These are phyloP conservation scores for Calonectria pseudoturangicola DNA, from an alignment of 2,329 filamentous ascomycete species.

Conservation along the genomic window DNA sequence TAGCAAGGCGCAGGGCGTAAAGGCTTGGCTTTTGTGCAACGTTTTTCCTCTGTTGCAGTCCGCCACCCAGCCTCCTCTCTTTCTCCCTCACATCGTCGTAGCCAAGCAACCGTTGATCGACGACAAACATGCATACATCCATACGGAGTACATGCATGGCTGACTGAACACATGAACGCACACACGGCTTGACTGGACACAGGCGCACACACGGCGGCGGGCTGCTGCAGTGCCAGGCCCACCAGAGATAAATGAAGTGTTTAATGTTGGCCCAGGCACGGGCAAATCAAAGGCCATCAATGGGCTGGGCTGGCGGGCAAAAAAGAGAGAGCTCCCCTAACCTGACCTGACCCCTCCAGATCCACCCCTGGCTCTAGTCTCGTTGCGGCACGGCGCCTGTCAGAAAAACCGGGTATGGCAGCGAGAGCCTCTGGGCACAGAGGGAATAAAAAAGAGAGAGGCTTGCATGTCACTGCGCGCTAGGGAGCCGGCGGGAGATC, in stretches of 20 bases:
- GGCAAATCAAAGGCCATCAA: conserved; percentile 27
- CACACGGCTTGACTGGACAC: background rate
- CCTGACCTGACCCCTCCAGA: background rate
- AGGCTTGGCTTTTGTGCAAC: background rate
- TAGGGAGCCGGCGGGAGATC: conserved; percentile 35
- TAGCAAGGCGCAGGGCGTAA: background rate
- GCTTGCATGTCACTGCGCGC: conserved; percentile 20
- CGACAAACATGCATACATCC: too few species aligned
- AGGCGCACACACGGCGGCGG: too few species aligned
- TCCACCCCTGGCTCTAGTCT: conserved; percentile 21
- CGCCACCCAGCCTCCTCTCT: too few species aligned
- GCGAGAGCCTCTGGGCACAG: background rate
- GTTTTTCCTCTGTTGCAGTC: too few species aligned
- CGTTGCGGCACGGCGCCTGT: conserved; percentile 12
- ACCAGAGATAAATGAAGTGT: conserved; percentile 31
- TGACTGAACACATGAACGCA: background rate
- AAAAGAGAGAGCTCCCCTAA: background rate
- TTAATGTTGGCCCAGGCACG: conserved; percentile 27
- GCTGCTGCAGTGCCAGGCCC: background rate
- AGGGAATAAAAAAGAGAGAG: background rate
- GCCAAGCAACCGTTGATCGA: too few species aligned
- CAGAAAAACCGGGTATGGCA: background rate
- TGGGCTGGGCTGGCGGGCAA: background rate
- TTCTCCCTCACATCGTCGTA: too few species aligned
- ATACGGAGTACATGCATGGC: too few species aligned